Percentiles rank a stretch among this genome's conserved stretches.
Evolutionary conservation across 148 eudicot species (phyloP).

Genomic region (Silene conica): DNA sequence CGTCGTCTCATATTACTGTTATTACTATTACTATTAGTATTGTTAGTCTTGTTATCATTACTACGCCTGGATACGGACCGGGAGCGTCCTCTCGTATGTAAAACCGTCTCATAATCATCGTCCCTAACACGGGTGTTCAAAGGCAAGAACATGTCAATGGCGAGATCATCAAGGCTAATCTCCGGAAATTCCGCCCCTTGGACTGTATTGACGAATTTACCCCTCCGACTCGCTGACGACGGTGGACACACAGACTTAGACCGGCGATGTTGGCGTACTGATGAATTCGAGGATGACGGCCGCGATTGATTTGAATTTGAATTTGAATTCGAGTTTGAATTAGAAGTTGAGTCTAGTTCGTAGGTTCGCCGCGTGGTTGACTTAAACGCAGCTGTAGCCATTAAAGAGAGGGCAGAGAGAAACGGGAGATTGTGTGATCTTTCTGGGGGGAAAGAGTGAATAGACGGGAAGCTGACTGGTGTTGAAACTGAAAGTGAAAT

Average conservation of each 20-base stretch:
- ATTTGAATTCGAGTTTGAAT: constrained; percentile 14
- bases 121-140: constrained; percentile 32
- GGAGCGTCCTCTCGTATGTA: constrained; percentile 42
- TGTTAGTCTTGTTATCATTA: constrained; percentile 1
- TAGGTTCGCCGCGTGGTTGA: constrained; percentile 58
- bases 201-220: constrained; percentile 67
- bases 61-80: constrained; percentile 69
- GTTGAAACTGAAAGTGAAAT: no score
- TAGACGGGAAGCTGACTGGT: no score
- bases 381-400: constrained; percentile 90
- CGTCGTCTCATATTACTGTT: constrained; percentile 39
- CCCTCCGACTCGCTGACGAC: constrained; percentile 39
- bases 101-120: constrained; percentile 36
- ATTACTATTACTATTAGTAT: not conserved
- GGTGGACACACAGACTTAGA: constrained; percentile 5
- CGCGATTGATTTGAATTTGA: constrained; percentile 34
- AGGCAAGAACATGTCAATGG: constrained; percentile 57
- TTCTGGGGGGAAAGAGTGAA: no score
- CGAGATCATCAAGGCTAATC: constrained; percentile 86
- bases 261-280: constrained; percentile 8
- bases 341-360: constrained; percentile 36
- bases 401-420: no score
- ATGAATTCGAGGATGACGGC: constrained; percentile 23
- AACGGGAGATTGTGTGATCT: no score
- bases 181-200: constrained; percentile 70